Percentiles rank a stretch among this genome's conserved stretches.
phyloP scores from a whole-genome alignment of 305 asterid species.

The Plantago coronopus region DNA sequence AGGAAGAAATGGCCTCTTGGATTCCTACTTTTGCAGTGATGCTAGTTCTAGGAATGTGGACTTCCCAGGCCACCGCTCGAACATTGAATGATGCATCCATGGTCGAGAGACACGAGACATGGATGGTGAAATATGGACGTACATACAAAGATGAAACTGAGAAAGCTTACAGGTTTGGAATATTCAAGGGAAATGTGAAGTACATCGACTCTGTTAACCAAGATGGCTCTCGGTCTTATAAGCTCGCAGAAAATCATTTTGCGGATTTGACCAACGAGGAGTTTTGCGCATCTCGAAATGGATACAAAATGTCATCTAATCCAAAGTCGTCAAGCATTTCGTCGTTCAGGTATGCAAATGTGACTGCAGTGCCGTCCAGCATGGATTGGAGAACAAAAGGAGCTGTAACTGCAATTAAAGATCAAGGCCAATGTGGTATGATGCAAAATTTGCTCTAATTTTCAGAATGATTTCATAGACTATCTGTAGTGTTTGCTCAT shows the following conservation, averaged over 20 bases:
- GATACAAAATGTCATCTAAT: neutral
- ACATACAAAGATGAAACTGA: conserved; percentile 1
- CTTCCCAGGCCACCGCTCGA: neutral
- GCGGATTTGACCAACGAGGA: conserved; percentile 2
- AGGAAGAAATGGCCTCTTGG: neutral
- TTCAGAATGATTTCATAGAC: neutral
- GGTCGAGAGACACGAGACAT: conserved; percentile 3
- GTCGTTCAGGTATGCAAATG: conserved; percentile 30
- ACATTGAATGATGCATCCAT: neutral
- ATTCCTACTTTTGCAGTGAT: neutral
- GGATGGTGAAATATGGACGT: conserved; percentile 3
- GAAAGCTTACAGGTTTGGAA: neutral
- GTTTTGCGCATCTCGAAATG: neutral
- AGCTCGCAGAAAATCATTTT: neutral
- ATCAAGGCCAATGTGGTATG: conserved; percentile 9
- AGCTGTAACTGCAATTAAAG: conserved; percentile 5
- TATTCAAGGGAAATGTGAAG: neutral
- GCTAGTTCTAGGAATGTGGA: neutral
- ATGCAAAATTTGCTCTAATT: neutral
- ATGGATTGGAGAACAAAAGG: conserved; percentile 40
- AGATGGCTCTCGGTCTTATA: conserved; percentile 2
- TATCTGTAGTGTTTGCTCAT: neutral
- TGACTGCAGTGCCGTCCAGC: conserved; percentile 25
- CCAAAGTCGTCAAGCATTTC: neutral
- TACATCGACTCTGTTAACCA: neutral